Evolutionary conservation across 1,139 yeast species (phyloP).

Genomic region (Blastobotrys raffinosifermentans): DNA sequence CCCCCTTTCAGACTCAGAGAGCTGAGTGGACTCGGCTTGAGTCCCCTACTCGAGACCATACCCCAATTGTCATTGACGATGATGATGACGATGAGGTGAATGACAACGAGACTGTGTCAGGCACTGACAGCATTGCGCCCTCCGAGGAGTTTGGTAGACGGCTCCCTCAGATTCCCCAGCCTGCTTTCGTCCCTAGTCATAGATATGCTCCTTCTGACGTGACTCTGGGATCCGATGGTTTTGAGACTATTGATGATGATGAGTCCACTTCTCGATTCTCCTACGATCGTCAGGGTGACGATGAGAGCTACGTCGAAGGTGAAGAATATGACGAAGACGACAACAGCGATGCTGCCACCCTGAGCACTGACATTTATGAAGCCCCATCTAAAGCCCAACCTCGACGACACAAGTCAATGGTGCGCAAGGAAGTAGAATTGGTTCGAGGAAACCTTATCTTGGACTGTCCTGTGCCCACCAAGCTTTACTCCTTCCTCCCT

Average conservation of each 20-base stretch:
- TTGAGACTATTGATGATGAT: background rate
- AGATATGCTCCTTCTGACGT: slow-evolving; percentile 4
- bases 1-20: slow-evolving; percentile 15
- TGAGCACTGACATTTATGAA: slow-evolving; percentile 24
- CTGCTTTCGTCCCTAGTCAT: background rate
- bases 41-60: slow-evolving; percentile 25
- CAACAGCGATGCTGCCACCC: slow-evolving; percentile 25
- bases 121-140: slow-evolving; percentile 18
- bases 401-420: slow-evolving; percentile 52
- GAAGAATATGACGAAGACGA: slow-evolving; percentile 23
- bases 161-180: slow-evolving; percentile 19
- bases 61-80: slow-evolving; percentile 22
- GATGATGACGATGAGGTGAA: slow-evolving; percentile 15
- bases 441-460: slow-evolving; percentile 76
- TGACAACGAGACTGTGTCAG: slow-evolving; percentile 4
- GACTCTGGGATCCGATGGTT: background rate
- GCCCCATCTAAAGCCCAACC: slow-evolving; percentile 49
- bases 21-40: slow-evolving; percentile 29
- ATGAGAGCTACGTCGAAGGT: slow-evolving; percentile 7
- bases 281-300: slow-evolving; percentile 5
- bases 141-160: too few species aligned
- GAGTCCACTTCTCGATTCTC: background rate
- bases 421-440: slow-evolving; percentile 57
- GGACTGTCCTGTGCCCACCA: slow-evolving; percentile 91
- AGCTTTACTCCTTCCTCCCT: slow-evolving; percentile 69